Base-by-base conservation (phyloP, 768 basidiomycete species). In the Daedaleopsis sinensis region DNA sequence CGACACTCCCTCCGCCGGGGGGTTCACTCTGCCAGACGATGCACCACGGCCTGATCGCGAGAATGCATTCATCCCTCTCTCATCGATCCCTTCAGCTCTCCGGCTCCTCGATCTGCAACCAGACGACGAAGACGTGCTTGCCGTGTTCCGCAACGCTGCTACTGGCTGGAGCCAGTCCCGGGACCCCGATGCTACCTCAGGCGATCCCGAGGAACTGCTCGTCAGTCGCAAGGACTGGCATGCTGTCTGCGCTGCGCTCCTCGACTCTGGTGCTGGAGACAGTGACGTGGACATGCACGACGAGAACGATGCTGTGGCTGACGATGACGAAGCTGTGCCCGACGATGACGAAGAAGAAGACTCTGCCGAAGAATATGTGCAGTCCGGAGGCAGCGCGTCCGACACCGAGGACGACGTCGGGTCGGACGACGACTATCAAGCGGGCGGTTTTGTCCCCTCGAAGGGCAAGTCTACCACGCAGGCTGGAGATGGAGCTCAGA, bases 181-280 rank as follows among this genome's bases (percentile, higher is more conserved):
- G 67, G 68, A 18, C 67, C 61, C n/a, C n/a, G n/a, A 19, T 52
- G 62, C 35, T 54, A 62, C 23, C 15, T 53, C 61, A 12, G 59
- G 56, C 2, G 64, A 68, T 6, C 57, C 60, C 7, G 68, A 66
- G 36, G 75, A 71, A 15, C 72, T 72, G 32, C 71, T 74, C 47
- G 82, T 94, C 24, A 83, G 80, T 65, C 76, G 80, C 52, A 84
- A 86, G 32, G 92, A 93, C 69, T 94, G 90, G 89, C 82, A 89
- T 39, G 81, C 90, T 13, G 89, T 94, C 5, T 94, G 92, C 70
- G 85, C 88, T 11, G 88, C 88, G 5, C 76, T 94, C 13, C 77
- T 94, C 11, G 75, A 73, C 11, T 57, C 68, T 3, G 74, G 72
- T 8, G 70, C 49, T 13, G 66, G 63, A 1, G 68, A 63, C 5